These are phyloP conservation scores for Juglanconis sp. DNA, from an alignment of 2,329 filamentous ascomycete species.

Conservation along the genomic window DNA sequence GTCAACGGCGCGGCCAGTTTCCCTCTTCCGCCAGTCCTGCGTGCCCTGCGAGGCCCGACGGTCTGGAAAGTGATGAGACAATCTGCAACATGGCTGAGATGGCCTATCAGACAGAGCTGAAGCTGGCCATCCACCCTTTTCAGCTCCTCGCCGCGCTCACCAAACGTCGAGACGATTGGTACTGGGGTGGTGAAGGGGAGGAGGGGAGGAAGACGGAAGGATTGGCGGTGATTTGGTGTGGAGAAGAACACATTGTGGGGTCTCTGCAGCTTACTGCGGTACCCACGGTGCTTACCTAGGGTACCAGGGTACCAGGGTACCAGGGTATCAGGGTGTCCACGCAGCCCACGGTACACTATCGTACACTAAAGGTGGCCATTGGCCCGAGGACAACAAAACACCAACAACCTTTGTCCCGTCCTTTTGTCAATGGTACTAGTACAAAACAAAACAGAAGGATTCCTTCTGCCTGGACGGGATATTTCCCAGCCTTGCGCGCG, in stretches of 20 bases:
- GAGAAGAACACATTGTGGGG: neutral
- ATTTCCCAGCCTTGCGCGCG: too few relatives aligned
- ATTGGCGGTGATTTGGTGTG: slow-evolving; percentile 10
- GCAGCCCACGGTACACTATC: too few relatives aligned
- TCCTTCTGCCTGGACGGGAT: neutral
- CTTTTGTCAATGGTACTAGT: too few relatives aligned
- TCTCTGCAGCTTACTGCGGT: too few relatives aligned
- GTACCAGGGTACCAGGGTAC: too few relatives aligned
- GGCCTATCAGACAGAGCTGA: neutral
- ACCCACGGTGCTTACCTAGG: too few relatives aligned
- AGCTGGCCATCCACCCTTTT: neutral
- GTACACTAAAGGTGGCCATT: neutral
- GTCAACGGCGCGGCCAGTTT: too few relatives aligned
- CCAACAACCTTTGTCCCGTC: neutral
- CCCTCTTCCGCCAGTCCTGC: neutral
- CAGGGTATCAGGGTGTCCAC: too few relatives aligned
- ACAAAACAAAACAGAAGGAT: too few relatives aligned
- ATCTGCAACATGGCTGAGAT: neutral
- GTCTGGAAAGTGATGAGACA: neutral
- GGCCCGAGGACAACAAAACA: neutral
- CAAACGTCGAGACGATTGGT: neutral
- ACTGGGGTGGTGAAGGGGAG: neutral
- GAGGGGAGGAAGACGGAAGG: neutral
- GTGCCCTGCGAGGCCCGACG: neutral
- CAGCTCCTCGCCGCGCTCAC: neutral